Percentiles rank a stretch among this genome's conserved stretches.
Conservation (phyloP, 106 monocot species). For the Vanilla planifolia region DNA sequence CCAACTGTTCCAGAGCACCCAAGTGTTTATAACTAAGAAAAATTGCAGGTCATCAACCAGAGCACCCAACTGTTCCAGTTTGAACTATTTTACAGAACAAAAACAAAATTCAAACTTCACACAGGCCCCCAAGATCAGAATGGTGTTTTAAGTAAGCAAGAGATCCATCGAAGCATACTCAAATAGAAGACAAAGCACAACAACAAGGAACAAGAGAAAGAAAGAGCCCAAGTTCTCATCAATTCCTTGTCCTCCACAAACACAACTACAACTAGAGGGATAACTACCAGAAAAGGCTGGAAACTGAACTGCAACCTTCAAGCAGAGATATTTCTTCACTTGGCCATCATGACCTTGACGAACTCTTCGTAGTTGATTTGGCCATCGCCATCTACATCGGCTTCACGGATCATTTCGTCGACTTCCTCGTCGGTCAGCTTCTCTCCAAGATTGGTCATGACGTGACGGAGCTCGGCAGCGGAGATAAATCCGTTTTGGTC, state of each 20-base stretch:
- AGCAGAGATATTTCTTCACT: conserved; percentile 1
- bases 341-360: conserved; percentile 29
- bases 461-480: conserved; percentile 23
- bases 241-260: neutral
- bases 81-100: too few species aligned
- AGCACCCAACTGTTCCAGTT: too few species aligned
- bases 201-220: neutral
- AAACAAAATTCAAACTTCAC: too few species aligned
- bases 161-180: neutral
- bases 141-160: too few species aligned
- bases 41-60: too few species aligned
- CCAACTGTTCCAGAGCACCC: too few species aligned
- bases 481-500: conserved; percentile 29
- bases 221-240: too few species aligned
- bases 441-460: conserved; percentile 27
- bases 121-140: too few species aligned
- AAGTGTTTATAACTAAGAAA: too few species aligned
- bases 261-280: neutral
- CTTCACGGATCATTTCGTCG: conserved; percentile 26
- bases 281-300: neutral
- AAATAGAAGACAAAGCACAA: neutral
- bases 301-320: neutral
- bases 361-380: conserved; percentile 30
- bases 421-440: conserved; percentile 29
- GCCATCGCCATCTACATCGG: conserved; percentile 28